Base-by-base conservation (phyloP, 2,329 filamentous ascomycete genomes). In the Fusarium sp. region DNA sequence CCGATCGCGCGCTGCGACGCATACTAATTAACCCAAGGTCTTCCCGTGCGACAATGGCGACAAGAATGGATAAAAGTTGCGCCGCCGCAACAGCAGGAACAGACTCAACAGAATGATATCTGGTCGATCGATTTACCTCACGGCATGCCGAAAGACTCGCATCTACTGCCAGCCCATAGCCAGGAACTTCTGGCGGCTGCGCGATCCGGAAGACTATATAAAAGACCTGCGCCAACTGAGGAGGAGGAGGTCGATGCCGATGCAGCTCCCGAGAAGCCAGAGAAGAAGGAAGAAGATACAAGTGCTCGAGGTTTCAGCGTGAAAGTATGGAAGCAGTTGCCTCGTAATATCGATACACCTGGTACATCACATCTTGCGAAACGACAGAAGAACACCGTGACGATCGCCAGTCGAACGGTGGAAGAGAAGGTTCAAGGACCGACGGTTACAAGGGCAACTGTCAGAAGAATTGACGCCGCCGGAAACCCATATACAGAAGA, bases 1-100 rank as follows among this genome's bases (percentile, higher is more conserved):
- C 38, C n/a, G 18, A 56, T 54, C 44, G 52, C 61, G 17, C 14
- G 15, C 45, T 13, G 33, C 31, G 44, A 59, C 64, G 56, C 36
- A 47, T 72, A 63, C 75, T 81, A 62, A 81, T 48, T 31, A 56
- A 39, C 86, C 89, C 87, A 69, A 75, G 94, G 95, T 68, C 88
- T 98, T 17, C 96, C 96, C 22, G 93, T 98, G 66, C 92, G 95
- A 79, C 94, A 97, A 88, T 98, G 95, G 93, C 91, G 93, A 63
- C 91, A 93, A 73, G 90, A 93, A 66, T 86, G 86, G 83, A 88
- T 94, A 64, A 92, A 85, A 47, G 85, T 96, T 79, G 90, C 90
- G 74, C 91, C 94, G 59, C 90, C 90, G 18, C 85, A 88, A 15
- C 87, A 90, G 42, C 86, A 90, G 71, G 92, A 95, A 76, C 90